Evolutionary conservation across 2,329 filamentous ascomycete genomes (phyloP), one percentile per base, ranked within the genome.

Genomic region (Penicillium decumbens): DNA sequence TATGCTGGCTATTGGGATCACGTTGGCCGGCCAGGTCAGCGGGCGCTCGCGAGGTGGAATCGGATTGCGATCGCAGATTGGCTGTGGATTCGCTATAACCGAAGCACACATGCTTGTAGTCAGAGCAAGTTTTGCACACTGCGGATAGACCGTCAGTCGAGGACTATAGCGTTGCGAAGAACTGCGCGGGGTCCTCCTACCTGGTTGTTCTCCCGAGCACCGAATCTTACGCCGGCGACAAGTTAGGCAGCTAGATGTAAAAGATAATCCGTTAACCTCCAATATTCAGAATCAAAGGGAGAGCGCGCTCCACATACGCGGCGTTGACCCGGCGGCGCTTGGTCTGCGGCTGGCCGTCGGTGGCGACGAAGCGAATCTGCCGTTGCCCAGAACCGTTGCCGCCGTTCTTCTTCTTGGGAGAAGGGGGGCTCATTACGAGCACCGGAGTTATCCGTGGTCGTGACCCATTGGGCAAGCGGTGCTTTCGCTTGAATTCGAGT

Each of bases 251-350:
- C 83, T 86, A 60, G 10, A 41, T n/a, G 15, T 15, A 15, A 20
- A 47, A 39, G 6, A 30, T n/a, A 20, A 32, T 27, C 37, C 8
- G 50, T 61, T 44, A 61, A 52, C 41, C 40, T 51, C 15, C 10
- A 9, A 20, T 20, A 39, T 43, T 23, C 4, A 28, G 9, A 13
- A 33, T 8, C 12, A 2, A 37, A 9, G 4, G 20, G 24, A 13
- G 23, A 10, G 29, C 44, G 42, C 23, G 28, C 30, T 35, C 23
- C 25, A 61, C 83, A 70, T 77, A 88, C 82, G 88, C 88, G 63
- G 87, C 85, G 72, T 85, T 89, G 64, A 92, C 88, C 61, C 88
- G 79, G 65, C 88, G 80, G 61, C 87, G 78, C 71, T 91, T 92
- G 24, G 85, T 85, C 54, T 88, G 87, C 42, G 88, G 88, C 57